Conservation (phyloP, 345 rosid genomes). For the Bretschneidera sinensis region DNA sequence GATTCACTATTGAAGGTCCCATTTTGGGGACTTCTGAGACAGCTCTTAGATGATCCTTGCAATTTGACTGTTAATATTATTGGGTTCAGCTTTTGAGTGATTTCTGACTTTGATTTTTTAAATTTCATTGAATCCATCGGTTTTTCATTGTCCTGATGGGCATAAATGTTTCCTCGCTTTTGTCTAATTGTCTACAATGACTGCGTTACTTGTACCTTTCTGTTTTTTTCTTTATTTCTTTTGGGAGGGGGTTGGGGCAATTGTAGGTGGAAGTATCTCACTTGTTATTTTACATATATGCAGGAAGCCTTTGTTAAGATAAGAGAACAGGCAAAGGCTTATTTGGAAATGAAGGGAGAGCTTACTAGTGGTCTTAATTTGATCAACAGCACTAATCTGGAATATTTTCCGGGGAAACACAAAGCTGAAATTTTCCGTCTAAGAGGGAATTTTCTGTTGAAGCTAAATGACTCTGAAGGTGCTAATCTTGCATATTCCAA, state of each 20-base stretch:
- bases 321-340: constrained; percentile 96
- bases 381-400: constrained; percentile 86
- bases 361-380: constrained; percentile 81
- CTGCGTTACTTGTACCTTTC: too few relatives aligned
- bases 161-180: too few relatives aligned
- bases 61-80: too few relatives aligned
- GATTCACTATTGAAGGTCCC: too few relatives aligned
- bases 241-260: background rate
- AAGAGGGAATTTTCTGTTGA: constrained; percentile 76
- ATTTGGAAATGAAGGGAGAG: constrained; percentile 90
- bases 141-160: too few relatives aligned
- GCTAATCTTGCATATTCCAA: constrained; percentile 83
- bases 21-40: too few relatives aligned
- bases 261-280: constrained; percentile 4
- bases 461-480: constrained; percentile 70
- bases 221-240: too few relatives aligned
- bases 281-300: constrained; percentile 24
- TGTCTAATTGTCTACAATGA: too few relatives aligned
- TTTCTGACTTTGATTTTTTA: too few relatives aligned
- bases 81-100: too few relatives aligned
- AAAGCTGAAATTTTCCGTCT: constrained; percentile 87
- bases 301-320: constrained; percentile 99
- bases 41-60: too few relatives aligned
- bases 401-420: constrained; percentile 81
- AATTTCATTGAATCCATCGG: too few relatives aligned